phyloP scores from a whole-genome alignment of 2,329 filamentous ascomycete species.

The Calonectria naviculata region DNA sequence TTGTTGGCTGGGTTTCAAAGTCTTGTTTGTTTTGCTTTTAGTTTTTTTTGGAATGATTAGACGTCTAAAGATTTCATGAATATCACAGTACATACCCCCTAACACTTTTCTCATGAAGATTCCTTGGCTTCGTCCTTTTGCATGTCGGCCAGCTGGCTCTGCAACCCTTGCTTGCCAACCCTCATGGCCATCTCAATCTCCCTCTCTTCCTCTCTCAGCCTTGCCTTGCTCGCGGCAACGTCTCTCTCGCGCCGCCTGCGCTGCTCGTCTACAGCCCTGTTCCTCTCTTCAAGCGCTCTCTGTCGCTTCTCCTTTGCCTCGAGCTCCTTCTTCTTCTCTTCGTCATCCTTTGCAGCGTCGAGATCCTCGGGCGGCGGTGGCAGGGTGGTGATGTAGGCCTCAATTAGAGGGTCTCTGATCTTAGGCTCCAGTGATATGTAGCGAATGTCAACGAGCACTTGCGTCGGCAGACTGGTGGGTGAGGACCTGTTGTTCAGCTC shows the following conservation, averaged over 20 bases:
- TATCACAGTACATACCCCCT: not conserved
- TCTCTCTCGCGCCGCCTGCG: slow-evolving; percentile 69
- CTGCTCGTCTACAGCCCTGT: slow-evolving; percentile 71
- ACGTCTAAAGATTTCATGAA: slow-evolving; percentile 17
- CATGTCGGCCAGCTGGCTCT: slow-evolving; percentile 64
- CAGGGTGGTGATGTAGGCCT: slow-evolving; percentile 73
- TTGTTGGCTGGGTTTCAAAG: not conserved
- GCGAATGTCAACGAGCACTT: slow-evolving; percentile 73
- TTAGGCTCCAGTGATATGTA: slow-evolving; percentile 74
- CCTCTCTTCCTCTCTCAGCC: slow-evolving; percentile 73
- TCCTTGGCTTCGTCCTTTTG: slow-evolving; percentile 33
- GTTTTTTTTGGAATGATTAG: not conserved
- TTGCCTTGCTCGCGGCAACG: slow-evolving; percentile 69
- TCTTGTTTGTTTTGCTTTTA: not conserved
- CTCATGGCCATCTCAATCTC: slow-evolving; percentile 77
- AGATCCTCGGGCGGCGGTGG: slow-evolving; percentile 64
- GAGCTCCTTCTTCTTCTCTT: slow-evolving; percentile 58
- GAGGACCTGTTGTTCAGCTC: slow-evolving; percentile 70
- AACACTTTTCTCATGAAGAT: slow-evolving; percentile 22
- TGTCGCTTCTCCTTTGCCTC: slow-evolving; percentile 70
- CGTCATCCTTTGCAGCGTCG: slow-evolving; percentile 58
- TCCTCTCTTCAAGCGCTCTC: slow-evolving; percentile 73
- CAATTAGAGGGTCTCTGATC: slow-evolving; percentile 72
- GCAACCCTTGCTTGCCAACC: slow-evolving; percentile 73
- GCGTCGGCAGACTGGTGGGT: slow-evolving; percentile 67